Percentiles rank a stretch among this genome's conserved stretches.
Conservation (phyloP, 768 basidiomycete species). For the Pulveroboletus sp. region DNA sequence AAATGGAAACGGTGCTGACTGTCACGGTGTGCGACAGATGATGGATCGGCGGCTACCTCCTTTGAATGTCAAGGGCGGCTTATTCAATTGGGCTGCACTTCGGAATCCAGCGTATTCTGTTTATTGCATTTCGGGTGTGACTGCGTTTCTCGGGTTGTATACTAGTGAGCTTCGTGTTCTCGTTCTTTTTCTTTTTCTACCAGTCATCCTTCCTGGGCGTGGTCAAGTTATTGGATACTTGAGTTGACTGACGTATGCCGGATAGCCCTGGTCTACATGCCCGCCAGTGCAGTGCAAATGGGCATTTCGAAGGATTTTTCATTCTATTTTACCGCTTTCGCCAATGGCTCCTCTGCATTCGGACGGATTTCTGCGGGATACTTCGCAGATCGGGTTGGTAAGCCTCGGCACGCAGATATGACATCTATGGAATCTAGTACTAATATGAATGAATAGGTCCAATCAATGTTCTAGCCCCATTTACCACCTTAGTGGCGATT, state of each 20-base stretch:
- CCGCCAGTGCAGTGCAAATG: constrained; percentile 48
- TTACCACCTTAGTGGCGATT: constrained; percentile 50
- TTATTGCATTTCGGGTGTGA: constrained; percentile 54
- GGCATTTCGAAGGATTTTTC: constrained; percentile 49
- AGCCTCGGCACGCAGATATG: constrained; percentile 2
- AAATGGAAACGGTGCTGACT: not conserved
- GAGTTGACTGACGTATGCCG: not conserved
- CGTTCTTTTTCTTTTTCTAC: not conserved
- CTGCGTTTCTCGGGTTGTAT: constrained; percentile 68
- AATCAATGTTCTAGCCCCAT: constrained; percentile 66
- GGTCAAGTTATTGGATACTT: not conserved
- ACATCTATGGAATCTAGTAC: too few species aligned
- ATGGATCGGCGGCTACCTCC: constrained; percentile 52
- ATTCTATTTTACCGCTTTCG: constrained; percentile 64
- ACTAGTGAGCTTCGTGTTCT: constrained; percentile 40
- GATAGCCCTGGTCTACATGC: constrained; percentile 64
- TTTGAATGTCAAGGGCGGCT: constrained; percentile 47
- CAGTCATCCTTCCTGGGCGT: not conserved
- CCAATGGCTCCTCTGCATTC: constrained; percentile 61
- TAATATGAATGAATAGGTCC: constrained; percentile 40
- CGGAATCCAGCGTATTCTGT: constrained; percentile 44
- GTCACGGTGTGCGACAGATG: constrained; percentile 12
- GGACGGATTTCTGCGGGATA: constrained; percentile 56
- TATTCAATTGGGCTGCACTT: constrained; percentile 55
- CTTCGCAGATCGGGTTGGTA: constrained; percentile 53